Evolutionary conservation across 2,329 filamentous ascomycete genomes (phyloP), one percentile per base, ranked within the genome.

Genomic region (Stachybotrys chartarum): DNA sequence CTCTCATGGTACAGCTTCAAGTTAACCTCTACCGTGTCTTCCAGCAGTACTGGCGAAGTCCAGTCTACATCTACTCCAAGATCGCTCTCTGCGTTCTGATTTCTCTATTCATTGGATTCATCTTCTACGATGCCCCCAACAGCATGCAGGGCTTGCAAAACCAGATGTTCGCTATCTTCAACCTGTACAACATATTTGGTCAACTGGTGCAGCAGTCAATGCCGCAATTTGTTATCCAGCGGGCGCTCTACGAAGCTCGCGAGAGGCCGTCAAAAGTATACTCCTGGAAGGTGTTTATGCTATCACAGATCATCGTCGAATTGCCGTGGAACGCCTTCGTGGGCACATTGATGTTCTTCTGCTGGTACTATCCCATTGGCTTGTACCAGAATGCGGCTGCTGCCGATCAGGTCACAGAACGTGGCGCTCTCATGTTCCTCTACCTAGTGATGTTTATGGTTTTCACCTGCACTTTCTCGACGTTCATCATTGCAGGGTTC

Each of bases 281-380:
- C 71, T 85, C 84, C 53, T 95, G 90, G 91, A 85, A 88, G 67
- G 83, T 90, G 6, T 95, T 95, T 67, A 89, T 95, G 79, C 75
- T 93, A 32, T 84, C 87, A 56, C 89, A 92, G 69, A 88, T 96
- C 60, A 73, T 91, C 32, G 90, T 93, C 57, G 92, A 96, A 69
- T 75, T 96, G 2, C 90, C 91, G 0, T 96, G 89, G 86, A 91
- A 95, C 67, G 81, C 85, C 0, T 71, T 94, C 48, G 86, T 89
- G 79, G 82, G 84, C 4, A 78, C 86, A n/a, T 73, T 95, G 60
- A 86, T 92, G 75, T 96, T 78, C 76, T 79, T 90, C 65, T 85
- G 79, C 68, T 93, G 88, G 83, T 96, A 96, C 76, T 96, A 92
- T 68, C 90, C 91, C 1, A 82, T 95, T 54, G 90, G 89, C 2